phyloP scores from a whole-genome alignment of 352 stramenopile genomes.

The Phytophthora fragariae region DNA sequence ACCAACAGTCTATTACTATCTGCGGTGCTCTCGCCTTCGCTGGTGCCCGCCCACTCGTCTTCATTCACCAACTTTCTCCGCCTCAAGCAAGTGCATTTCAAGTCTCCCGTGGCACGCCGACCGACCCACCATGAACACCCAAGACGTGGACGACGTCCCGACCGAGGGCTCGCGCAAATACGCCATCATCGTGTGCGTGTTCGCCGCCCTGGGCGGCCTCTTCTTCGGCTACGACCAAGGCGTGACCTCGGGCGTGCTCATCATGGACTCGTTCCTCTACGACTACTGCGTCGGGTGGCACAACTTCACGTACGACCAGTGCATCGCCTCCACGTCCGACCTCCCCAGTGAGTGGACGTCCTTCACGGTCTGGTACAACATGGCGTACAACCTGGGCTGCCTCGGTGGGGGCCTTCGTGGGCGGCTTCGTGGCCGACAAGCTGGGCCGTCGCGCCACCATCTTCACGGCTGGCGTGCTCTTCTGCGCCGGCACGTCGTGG shows the following conservation, averaged over 20 bases:
- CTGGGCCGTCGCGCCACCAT: conserved; percentile 32
- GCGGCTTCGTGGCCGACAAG: conserved; percentile 29
- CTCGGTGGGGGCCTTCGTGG: conserved; percentile 19
- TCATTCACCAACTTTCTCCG: conserved; percentile 36
- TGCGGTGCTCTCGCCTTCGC: neutral
- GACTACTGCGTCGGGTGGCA: conserved; percentile 36
- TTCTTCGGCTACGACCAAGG: conserved; percentile 31
- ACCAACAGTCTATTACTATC: conserved; percentile 11
- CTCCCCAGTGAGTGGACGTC: conserved; percentile 21
- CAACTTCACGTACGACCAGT: conserved; percentile 32
- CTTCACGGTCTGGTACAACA: conserved; percentile 37
- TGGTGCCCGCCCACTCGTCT: neutral
- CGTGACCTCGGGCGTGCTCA: conserved; percentile 23
- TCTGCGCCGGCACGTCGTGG: conserved; percentile 35
- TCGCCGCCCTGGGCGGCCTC: conserved; percentile 19
- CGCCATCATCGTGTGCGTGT: conserved; percentile 31
- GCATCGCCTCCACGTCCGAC: conserved; percentile 19
- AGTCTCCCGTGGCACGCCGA: conserved; percentile 6
- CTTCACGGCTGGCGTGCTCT: conserved; percentile 37
- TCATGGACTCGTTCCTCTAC: conserved; percentile 30
- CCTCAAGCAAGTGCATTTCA: conserved; percentile 25
- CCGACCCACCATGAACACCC: conserved; percentile 12
- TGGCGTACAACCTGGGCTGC: conserved; percentile 28
- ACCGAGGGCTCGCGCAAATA: conserved; percentile 40
- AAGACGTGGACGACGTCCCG: conserved; percentile 21